Evolutionary conservation across 2,329 filamentous ascomycete genomes (phyloP).

Genomic region (Botrytis cinerea): DNA sequence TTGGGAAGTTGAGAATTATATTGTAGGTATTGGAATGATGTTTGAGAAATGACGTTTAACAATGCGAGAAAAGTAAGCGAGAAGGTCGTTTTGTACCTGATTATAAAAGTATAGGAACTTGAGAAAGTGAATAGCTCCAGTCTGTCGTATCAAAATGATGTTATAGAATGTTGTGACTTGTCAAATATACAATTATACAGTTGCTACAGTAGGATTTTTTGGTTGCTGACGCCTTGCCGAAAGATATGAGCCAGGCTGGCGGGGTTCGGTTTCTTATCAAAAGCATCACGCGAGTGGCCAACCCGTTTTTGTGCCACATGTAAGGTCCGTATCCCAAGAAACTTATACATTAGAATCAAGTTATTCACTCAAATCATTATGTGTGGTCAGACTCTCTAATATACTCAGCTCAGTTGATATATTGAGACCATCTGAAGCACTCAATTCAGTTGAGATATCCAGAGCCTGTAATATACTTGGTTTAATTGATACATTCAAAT

Average conservation of each 20-base stretch:
- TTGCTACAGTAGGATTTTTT: background rate
- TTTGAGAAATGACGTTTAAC: background rate
- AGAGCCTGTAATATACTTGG: too few relatives aligned
- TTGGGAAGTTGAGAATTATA: background rate
- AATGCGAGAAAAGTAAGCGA: slow-evolving; percentile 5
- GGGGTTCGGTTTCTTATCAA: slow-evolving; percentile 22
- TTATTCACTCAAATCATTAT: too few relatives aligned
- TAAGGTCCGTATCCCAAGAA: too few relatives aligned
- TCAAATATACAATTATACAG: background rate
- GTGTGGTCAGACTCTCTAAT: too few relatives aligned
- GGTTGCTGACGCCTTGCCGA: slow-evolving; percentile 14
- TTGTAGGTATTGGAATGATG: background rate
- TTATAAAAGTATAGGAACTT: background rate
- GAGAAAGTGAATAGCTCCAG: background rate
- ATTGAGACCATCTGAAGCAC: too few relatives aligned
- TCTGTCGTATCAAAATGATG: background rate
- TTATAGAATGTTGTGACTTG: background rate
- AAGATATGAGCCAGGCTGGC: background rate
- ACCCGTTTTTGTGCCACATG: background rate
- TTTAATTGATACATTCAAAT: too few relatives aligned
- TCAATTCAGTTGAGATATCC: too few relatives aligned
- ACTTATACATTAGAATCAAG: too few relatives aligned
- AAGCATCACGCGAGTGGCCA: slow-evolving; percentile 6
- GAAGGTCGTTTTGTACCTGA: background rate
- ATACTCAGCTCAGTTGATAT: too few relatives aligned